A percentile compares a stretch with the other conserved stretches of the same genome.
Conservation (phyloP, 2,329 filamentous ascomycete genomes). For the Plectosphaerella sp. region DNA sequence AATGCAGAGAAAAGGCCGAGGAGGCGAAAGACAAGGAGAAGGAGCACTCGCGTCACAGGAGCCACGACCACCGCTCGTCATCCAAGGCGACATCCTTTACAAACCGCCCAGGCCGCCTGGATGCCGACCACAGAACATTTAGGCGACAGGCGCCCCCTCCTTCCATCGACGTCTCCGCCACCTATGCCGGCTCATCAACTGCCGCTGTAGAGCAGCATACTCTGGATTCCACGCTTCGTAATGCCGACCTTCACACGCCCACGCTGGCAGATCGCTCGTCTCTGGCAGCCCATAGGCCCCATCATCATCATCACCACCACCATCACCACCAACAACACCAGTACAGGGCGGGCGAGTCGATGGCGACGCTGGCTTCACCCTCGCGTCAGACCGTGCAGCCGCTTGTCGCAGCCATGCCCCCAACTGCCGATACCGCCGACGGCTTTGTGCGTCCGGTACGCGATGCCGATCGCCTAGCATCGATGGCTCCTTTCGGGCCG, state of each 20-base stretch:
- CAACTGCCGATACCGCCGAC: slow-evolving; percentile 61
- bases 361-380: slow-evolving; percentile 43
- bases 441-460: slow-evolving; percentile 76
- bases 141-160: slow-evolving; percentile 80
- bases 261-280: slow-evolving; percentile 35
- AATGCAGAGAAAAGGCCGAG: slow-evolving; percentile 81
- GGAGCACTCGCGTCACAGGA: slow-evolving; percentile 44
- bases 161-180: slow-evolving; percentile 50
- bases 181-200: slow-evolving; percentile 36
- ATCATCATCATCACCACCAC: slow-evolving; percentile 36
- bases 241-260: slow-evolving; percentile 29
- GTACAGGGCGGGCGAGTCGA: slow-evolving; percentile 46
- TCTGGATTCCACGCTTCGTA: slow-evolving; percentile 31
- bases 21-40: slow-evolving; percentile 71
- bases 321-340: slow-evolving; percentile 49
- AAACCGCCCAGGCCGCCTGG: slow-evolving; percentile 46
- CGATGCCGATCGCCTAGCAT: slow-evolving; percentile 77
- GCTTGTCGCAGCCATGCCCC: slow-evolving; percentile 60
- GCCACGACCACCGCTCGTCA: slow-evolving; percentile 42
- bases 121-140: slow-evolving; percentile 56
- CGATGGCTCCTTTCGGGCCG: slow-evolving; percentile 69
- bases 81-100: slow-evolving; percentile 50
- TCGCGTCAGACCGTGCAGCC: slow-evolving; percentile 57
- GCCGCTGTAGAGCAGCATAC: slow-evolving; percentile 32
- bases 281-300: slow-evolving; percentile 19